Base-by-base conservation (phyloP, 1,284 basidiomycete genomes). In the Puccinia triticina region DNA sequence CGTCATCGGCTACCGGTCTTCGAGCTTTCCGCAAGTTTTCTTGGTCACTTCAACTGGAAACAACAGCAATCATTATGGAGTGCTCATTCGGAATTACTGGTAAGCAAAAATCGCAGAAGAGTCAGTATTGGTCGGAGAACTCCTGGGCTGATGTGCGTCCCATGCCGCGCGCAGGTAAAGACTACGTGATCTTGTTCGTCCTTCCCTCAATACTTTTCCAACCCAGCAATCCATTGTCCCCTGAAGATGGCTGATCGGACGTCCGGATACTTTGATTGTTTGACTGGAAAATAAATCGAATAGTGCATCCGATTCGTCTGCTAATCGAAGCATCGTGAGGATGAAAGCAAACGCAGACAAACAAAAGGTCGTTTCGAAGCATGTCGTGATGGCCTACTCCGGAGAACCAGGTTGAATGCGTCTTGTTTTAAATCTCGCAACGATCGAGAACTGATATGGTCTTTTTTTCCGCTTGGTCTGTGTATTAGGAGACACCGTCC, bases 291-390 rank as follows among this genome's bases (percentile, higher is more conserved):
- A 10, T 14, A 16, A 50, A 46, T 73, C 37, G 34, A 46, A 46
- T 26, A 81, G 78, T 85, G 95, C 95, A 3, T 92, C 95, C 37
- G 96, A 99, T 88, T 95, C 92, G 34, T 94, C 92, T 46, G 92
- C 95, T 10, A 92, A 92, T 7, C 91, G 93, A 83, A 96, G 94
- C 32, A 95, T 99, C 88, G 92, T 98, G 86, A 96, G 96, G 89
- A 97, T 98, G 94, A 98, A 99, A 89, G 88, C 91, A 46, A 94
- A 98, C 88, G 93, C 95, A 89, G 96, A 99, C 90, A 98, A 99
- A 90, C 95, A 96, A 89, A 96, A 95, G 88, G 90, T 91, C 48
- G 90, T 99, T 53, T 92, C 93, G 84, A 92, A 95, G 57, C 94
- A 98, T 87, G 90, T 99, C 26, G 91, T 97, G 86, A 97, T 99